Conservation (phyloP, 257 asterid species). For the Fraxinus cuspidata region DNA sequence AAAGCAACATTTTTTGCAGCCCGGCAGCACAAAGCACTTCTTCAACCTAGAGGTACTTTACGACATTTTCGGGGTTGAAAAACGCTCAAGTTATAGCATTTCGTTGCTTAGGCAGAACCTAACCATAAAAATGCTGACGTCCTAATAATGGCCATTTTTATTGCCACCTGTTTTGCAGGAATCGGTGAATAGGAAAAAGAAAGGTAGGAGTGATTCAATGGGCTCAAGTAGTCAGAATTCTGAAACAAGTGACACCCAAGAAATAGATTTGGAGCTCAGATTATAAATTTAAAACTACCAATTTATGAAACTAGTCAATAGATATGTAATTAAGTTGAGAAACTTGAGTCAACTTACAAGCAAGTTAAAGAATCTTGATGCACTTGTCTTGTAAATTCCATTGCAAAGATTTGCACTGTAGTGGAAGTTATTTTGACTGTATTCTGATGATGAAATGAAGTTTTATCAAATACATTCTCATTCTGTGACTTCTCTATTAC, state of each 20-base stretch:
- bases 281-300: conserved; percentile 29
- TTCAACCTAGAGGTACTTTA: conserved; percentile 56
- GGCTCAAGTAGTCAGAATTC: conserved; percentile 50
- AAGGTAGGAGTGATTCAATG: conserved; percentile 41
- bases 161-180: conserved; percentile 41
- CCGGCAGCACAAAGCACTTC: conserved; percentile 58
- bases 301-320: neutral
- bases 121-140: neutral
- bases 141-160: neutral
- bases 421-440: neutral
- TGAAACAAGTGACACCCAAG: conserved; percentile 58
- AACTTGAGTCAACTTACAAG: neutral
- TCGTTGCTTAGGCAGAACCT: neutral
- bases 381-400: neutral
- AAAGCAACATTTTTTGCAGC: conserved; percentile 54
- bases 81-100: neutral
- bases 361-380: neutral
- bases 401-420: neutral
- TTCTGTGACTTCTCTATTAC: neutral
- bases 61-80: neutral
- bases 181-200: conserved; percentile 37
- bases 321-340: conserved; percentile 2
- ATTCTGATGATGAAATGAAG: neutral
- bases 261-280: conserved; percentile 93
- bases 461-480: neutral